These are phyloP conservation scores for Xylariaceae sp. DNA, from an alignment of 2,329 filamentous ascomycete genomes.

Conservation along the genomic window DNA sequence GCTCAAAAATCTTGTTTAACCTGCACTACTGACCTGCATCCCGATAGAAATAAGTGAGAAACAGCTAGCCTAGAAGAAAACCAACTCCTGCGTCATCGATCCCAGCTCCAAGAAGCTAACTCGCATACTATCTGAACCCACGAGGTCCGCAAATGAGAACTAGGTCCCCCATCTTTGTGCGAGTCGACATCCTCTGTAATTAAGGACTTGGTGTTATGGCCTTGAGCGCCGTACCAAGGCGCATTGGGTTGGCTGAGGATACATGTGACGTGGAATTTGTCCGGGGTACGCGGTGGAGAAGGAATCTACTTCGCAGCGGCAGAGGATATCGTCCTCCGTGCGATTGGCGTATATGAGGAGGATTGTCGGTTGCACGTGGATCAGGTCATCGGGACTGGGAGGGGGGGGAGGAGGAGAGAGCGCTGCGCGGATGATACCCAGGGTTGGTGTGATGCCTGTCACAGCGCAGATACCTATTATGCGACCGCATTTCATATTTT, in stretches of 20 bases:
- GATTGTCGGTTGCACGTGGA: no score
- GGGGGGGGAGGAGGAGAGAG: no score
- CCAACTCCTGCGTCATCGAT: constrained; percentile 67
- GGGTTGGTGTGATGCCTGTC: constrained; percentile 89
- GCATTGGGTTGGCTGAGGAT: constrained; percentile 62
- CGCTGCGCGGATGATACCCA: constrained; percentile 68
- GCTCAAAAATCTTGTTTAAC: no score
- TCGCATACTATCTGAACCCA: constrained; percentile 54
- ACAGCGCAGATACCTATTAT: constrained; percentile 87
- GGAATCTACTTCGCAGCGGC: constrained; percentile 65
- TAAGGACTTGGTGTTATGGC: constrained; percentile 61
- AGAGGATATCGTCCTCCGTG: constrained; percentile 76
- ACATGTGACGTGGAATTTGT: constrained; percentile 63
- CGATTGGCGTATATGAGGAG: constrained; percentile 84
- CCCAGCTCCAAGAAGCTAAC: constrained; percentile 52
- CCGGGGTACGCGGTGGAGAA: constrained; percentile 50
- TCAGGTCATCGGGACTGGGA: no score
- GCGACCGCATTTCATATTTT: constrained; percentile 59
- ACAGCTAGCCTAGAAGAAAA: constrained; percentile 62
- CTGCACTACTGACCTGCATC: no score
- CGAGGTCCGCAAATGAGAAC: constrained; percentile 79
- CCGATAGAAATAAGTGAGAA: no score
- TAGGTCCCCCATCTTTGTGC: constrained; percentile 48
- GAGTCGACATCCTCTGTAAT: constrained; percentile 55
- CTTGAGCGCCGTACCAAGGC: constrained; percentile 64